Evolutionary conservation across 2,329 filamentous ascomycete species (phyloP).

Genomic region (Aureobasidium subglaciale): DNA sequence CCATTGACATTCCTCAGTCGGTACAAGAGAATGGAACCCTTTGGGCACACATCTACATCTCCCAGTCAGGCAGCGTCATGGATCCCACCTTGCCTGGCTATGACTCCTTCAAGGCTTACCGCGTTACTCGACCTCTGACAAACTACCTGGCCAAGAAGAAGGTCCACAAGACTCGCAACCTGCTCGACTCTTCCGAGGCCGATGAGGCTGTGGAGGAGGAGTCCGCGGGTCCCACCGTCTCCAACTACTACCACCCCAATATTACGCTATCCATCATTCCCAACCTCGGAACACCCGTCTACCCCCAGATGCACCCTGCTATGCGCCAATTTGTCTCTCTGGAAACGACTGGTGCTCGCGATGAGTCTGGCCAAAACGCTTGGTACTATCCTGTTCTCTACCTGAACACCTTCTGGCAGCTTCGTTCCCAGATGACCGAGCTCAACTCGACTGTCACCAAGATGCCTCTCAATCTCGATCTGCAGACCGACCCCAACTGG

Average conservation of each 20-base stretch:
- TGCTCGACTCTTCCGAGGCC: constrained; percentile 51
- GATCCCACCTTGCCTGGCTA: constrained; percentile 69
- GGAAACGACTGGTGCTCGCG: constrained; percentile 73
- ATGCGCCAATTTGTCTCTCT: constrained; percentile 70
- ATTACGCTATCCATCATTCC: constrained; percentile 83
- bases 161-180: constrained; percentile 74
- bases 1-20: constrained; percentile 65
- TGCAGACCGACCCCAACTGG: constrained; percentile 77
- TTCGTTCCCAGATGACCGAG: constrained; percentile 82
- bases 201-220: constrained; percentile 48
- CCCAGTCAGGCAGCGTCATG: constrained; percentile 64
- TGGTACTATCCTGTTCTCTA: constrained; percentile 93
- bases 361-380: constrained; percentile 75
- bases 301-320: constrained; percentile 61
- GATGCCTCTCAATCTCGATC: constrained; percentile 73
- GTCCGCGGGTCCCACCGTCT: constrained; percentile 60
- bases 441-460: constrained; percentile 83
- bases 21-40: constrained; percentile 91
- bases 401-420: constrained; percentile 95
- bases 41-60: constrained; percentile 90
- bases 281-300: constrained; percentile 64
- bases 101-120: constrained; percentile 67
- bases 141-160: constrained; percentile 91
- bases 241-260: constrained; percentile 91
- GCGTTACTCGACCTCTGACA: constrained; percentile 79